A percentile compares a stretch with the other conserved stretches of the same genome.
Evolutionary conservation across 2,329 filamentous ascomycete genomes (phyloP).

Genomic region (Pyrenophora tritici-repentis): DNA sequence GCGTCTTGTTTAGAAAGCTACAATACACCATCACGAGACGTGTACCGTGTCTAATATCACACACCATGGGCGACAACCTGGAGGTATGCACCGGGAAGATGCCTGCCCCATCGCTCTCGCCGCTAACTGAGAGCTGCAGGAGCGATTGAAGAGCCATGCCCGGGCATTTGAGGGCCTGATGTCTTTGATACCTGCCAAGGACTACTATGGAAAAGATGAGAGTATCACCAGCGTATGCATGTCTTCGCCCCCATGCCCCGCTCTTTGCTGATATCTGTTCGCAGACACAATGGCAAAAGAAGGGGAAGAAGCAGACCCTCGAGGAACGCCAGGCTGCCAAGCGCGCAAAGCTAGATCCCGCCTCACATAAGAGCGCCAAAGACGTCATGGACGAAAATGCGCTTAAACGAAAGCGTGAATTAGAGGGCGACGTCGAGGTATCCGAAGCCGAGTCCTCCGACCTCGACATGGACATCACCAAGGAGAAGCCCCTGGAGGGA

Average conservation of each 20-base stretch:
- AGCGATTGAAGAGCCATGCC: conserved; percentile 61
- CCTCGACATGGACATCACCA: conserved; percentile 42
- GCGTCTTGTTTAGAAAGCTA: not conserved
- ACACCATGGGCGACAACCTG: conserved; percentile 48
- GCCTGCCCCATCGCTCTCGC: conserved; percentile 28
- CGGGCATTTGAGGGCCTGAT: conserved; percentile 85
- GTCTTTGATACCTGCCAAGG: conserved; percentile 85
- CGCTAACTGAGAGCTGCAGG: conserved; percentile 49
- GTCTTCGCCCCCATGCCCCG: conserved; percentile 7
- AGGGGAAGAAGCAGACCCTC: conserved; percentile 88
- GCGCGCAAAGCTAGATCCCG: conserved; percentile 87
- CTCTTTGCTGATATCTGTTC: conserved; percentile 15
- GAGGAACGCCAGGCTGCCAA: conserved; percentile 68
- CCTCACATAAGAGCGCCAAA: conserved; percentile 87
- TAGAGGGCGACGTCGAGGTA: conserved; percentile 60
- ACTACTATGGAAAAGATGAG: conserved; percentile 82
- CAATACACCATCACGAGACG: not conserved
- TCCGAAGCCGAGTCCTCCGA: conserved; percentile 39
- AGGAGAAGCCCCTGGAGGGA: conserved; percentile 47
- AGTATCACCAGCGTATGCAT: conserved; percentile 69
- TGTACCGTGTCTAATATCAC: not conserved
- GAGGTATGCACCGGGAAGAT: conserved; percentile 42
- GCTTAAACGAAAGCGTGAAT: conserved; percentile 72
- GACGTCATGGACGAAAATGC: conserved; percentile 89
- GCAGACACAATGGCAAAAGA: conserved; percentile 93